Base-by-base conservation (phyloP, 2,329 filamentous ascomycete species). In the Calonectria multiphialidica region DNA sequence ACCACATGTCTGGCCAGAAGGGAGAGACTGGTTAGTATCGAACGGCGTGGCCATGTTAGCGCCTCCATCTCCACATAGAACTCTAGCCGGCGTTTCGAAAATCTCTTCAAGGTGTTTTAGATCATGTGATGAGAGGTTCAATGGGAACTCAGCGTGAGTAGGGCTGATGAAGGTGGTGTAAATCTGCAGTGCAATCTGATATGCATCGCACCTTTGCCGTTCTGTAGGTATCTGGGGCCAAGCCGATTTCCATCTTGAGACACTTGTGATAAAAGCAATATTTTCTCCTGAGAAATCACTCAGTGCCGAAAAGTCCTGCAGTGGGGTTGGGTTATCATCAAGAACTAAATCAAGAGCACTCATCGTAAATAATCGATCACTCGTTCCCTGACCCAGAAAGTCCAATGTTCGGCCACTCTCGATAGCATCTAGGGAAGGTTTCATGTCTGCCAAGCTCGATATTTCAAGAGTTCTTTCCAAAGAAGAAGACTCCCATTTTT, bases 251-350 rank as follows among this genome's bases (percentile, higher is more conserved):
- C 90, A 93, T 61, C 87, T 85, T 1, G 86, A 83, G 1, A 92
- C 87, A n/a, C 86, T 84, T 10, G 86, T 90, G 2, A 94, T 83
- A 79, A 94, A 94, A 40, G 91, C 88, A 74, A 94, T 91, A 77
- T 94, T 94, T 80, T 94, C 92, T 23, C 91, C 92, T 0, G 91
- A 93, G 79, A 93, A 93, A 75, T 94, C 92, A 47, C 88, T 86
- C 2, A 89, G 83, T 0, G 91, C 91, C 0, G 92, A 91, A 79
- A 93, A 94, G 61, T 90, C 82, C 69, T 92, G 89, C 0, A 94
- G 85, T 0, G 89, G 89, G 1, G 86, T 83, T 0, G 90, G 88
- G 78, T 92, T 91, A 66, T 87, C 84, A 40, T 87, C 83, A 0
- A 94, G 84, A 3, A 90, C 88, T 71, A 89, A 85, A 69, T 93